phyloP scores from a whole-genome alignment of 768 basidiomycete species.

The Naganishia vaughanmartiniae region DNA sequence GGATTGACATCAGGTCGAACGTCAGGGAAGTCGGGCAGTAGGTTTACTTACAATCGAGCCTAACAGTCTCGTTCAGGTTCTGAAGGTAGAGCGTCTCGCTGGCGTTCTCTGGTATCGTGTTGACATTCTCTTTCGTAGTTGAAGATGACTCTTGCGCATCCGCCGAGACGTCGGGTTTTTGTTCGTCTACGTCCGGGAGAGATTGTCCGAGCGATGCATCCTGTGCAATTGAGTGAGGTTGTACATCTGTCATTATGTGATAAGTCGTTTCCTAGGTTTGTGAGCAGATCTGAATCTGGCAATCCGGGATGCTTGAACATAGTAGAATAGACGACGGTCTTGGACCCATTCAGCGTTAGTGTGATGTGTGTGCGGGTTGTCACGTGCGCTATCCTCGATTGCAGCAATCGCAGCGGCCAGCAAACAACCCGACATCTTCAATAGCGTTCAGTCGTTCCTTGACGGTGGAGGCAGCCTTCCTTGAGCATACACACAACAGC shows the following conservation, averaged over 20 bases:
- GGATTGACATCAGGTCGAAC: neutral
- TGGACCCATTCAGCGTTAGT: no score
- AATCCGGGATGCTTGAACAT: neutral
- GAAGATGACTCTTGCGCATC: constrained; percentile 26
- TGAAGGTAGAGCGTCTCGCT: constrained; percentile 93
- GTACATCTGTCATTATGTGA: constrained; percentile 9
- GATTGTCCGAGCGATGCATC: neutral
- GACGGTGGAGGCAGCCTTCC: no score
- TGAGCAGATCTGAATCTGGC: neutral
- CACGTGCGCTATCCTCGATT: no score
- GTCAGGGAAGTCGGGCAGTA: neutral
- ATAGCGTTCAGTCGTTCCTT: no score
- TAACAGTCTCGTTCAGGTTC: constrained; percentile 84
- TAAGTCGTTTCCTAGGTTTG: neutral
- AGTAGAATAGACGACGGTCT: neutral
- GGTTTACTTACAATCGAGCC: constrained; percentile 50
- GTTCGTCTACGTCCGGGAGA: neutral
- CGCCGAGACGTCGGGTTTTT: constrained; percentile 4
- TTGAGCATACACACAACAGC: no score
- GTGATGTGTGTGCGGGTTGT: no score
- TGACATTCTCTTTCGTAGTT: constrained; percentile 35
- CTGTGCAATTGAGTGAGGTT: neutral
- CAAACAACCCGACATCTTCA: no score
- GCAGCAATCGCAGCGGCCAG: no score
- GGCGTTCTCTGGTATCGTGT: constrained; percentile 48